These are phyloP conservation scores for Eucalyptus globulus DNA, from an alignment of 345 rosid genomes.

Conservation along the genomic window DNA sequence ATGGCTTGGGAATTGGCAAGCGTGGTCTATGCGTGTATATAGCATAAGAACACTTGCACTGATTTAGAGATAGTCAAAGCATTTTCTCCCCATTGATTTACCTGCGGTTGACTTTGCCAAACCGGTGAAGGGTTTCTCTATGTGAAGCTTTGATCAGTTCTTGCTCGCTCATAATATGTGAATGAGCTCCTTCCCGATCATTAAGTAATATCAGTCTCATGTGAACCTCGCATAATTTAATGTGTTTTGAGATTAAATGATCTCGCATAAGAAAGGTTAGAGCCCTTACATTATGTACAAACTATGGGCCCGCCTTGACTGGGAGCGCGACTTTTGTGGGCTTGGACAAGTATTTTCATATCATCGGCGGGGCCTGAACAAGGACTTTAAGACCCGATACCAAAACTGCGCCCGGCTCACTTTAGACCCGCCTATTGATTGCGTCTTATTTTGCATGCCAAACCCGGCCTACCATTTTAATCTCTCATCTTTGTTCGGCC, in stretches of 20 bases:
- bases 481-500: background rate
- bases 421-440: background rate
- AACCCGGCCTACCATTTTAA: background rate
- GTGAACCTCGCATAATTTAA: too few species aligned
- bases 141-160: background rate
- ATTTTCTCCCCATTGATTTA: too few species aligned
- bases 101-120: background rate
- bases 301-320: too few species aligned
- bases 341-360: too few species aligned
- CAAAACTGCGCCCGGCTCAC: too few species aligned
- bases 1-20: background rate
- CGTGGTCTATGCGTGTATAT: background rate
- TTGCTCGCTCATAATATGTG: background rate
- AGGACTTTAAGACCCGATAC: too few species aligned
- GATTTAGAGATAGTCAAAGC: background rate
- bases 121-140: background rate
- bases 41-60: background rate
- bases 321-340: too few species aligned
- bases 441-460: background rate
- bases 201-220: background rate
- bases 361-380: too few species aligned
- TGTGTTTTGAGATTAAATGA: too few species aligned
- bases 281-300: too few species aligned
- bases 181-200: background rate
- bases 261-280: too few species aligned